These are phyloP conservation scores for Larix kaempferi DNA, from an alignment of 75 land plant species.

Conservation along the genomic window DNA sequence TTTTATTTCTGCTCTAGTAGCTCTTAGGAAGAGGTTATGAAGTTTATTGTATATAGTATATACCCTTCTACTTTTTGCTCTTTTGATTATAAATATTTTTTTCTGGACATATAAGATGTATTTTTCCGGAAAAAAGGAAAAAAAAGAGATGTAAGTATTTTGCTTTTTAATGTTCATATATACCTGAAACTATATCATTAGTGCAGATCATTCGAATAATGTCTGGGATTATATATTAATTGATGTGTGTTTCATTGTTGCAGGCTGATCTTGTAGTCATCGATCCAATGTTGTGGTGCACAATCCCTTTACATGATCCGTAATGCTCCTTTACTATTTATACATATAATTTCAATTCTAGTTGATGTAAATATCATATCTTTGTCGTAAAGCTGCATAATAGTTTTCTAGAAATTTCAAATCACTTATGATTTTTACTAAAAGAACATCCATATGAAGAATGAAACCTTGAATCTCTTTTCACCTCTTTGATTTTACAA, in stretches of 20 bases:
- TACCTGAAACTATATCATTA: too few species aligned
- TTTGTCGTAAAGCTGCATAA: not conserved
- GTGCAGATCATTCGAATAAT: not conserved
- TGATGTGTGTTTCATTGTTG: constrained; percentile 8
- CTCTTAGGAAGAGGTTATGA: too few species aligned
- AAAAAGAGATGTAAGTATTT: too few species aligned
- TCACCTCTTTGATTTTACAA: not conserved
- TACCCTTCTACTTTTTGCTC: too few species aligned
- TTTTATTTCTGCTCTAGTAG: too few species aligned
- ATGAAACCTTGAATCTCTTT: not conserved
- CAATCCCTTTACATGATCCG: constrained; percentile 89
- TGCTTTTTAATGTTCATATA: too few species aligned
- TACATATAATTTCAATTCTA: not conserved
- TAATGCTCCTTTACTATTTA: constrained; percentile 21
- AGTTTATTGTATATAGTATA: too few species aligned
- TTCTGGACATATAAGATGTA: too few species aligned
- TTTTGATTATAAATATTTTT: too few species aligned
- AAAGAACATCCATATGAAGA: not conserved
- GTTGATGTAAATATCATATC: not conserved
- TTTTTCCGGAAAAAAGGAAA: too few species aligned
- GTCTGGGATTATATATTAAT: not conserved
- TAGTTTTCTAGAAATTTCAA: not conserved
- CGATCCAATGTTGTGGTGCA: constrained; percentile 77
- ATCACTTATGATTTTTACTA: not conserved
- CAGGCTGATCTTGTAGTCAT: constrained; percentile 89